A percentile compares a stretch with the other conserved stretches of the same genome.
phyloP scores from a whole-genome alignment of 2,329 filamentous ascomycete species.

The Penicillium italicum region DNA sequence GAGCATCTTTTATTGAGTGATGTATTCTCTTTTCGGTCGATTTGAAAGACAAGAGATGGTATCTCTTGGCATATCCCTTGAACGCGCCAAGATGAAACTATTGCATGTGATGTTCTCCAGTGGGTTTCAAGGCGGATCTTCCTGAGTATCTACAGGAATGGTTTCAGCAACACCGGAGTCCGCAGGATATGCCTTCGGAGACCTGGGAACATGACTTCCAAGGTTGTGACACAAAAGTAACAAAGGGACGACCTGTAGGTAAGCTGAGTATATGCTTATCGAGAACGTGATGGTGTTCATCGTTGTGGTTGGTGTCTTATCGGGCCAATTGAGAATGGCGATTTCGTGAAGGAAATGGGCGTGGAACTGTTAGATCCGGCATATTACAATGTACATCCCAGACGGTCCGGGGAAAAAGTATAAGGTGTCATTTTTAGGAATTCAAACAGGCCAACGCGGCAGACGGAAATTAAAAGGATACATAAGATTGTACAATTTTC shows the following conservation, averaged over 20 bases:
- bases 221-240: neutral
- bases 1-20: constrained; percentile 3
- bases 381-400: neutral
- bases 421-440: neutral
- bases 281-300: constrained; percentile 27
- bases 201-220: neutral
- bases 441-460: constrained; percentile 1
- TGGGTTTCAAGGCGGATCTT: neutral
- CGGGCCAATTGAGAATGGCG: constrained; percentile 22
- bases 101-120: neutral
- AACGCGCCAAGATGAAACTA: constrained; percentile 8
- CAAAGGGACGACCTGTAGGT: neutral
- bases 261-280: constrained; percentile 7
- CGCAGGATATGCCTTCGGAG: neutral
- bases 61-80: constrained; percentile 9
- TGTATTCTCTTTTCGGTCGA: neutral
- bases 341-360: constrained; percentile 11
- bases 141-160: neutral
- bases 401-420: neutral
- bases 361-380: neutral
- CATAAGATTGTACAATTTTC: neutral
- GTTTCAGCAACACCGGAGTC: neutral
- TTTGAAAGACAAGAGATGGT: neutral
- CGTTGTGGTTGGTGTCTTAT: constrained; percentile 35
- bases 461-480: neutral